A percentile compares a stretch with the other conserved stretches of the same genome.
phyloP scores from a whole-genome alignment of 345 rosid genomes.

The Eucalyptus regnans region DNA sequence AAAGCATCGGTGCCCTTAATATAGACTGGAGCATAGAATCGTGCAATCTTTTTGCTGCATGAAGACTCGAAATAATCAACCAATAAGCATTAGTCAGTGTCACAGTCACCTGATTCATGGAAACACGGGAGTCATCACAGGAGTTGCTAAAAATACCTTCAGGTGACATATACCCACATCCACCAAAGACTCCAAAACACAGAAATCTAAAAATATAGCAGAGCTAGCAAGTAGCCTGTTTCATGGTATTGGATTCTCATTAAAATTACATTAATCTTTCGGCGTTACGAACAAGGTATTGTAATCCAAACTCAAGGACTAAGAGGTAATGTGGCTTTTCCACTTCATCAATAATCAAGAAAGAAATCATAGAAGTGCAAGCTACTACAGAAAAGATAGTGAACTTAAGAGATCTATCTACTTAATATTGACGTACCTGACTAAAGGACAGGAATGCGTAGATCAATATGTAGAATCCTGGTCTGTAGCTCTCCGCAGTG shows the following conservation, averaged over 20 bases:
- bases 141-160: neutral
- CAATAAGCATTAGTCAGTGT: constrained; percentile 74
- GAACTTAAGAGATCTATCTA: neutral
- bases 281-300: neutral
- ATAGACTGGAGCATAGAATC: constrained; percentile 70
- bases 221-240: neutral
- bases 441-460: constrained; percentile 67
- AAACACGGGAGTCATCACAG: neutral
- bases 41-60: constrained; percentile 76
- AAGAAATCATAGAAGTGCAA: neutral
- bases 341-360: neutral
- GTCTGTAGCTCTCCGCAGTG: constrained; percentile 37
- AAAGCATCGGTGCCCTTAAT: constrained; percentile 86
- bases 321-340: neutral
- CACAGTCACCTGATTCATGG: constrained; percentile 48
- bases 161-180: neutral
- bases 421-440: constrained; percentile 40
- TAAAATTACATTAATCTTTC: neutral
- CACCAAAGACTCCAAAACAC: neutral
- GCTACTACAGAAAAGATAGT: neutral
- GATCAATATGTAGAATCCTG: constrained; percentile 42
- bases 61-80: constrained; percentile 79
- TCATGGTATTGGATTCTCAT: neutral
- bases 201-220: neutral
- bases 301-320: neutral